Evolutionary conservation across 1,284 basidiomycete genomes (phyloP), one percentile per base, ranked within the genome.

Genomic region (Tilletia indica): DNA sequence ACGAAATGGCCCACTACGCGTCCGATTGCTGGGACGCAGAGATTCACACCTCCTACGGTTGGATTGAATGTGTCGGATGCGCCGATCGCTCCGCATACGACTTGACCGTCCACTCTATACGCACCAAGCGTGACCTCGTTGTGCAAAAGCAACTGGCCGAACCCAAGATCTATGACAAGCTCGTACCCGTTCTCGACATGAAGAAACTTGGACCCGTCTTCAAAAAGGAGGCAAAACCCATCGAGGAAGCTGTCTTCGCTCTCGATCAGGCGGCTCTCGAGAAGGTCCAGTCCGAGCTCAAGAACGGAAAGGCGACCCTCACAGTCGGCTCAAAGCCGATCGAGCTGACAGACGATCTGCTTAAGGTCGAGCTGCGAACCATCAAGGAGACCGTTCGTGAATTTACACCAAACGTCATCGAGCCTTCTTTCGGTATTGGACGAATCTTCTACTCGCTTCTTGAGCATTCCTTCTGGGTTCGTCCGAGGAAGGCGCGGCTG

Each of bases 61-160:
- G 97, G 97, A 96, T 94, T 74, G 97, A 99, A 86, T 99, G 96
- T 85, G 95, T 98, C 68, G 97, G 96, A n/a, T 99, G 97, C 86
- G 96, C 97, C 64, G 96, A 99, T 86, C 91, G 97, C 70, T 93
- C 93, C 11, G 97, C 97, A 39, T 99, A 97, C 86, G 97, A 99
- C 78, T 82, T 89, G 70, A 88, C 87, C n/a, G 88, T 89, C 36
- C 89, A 89, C 84, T 84, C 86, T 71, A 85, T 85, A 74, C 78
- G 80, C 70, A 86, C 85, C 19, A 86, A 86, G 78, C 87, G 86
- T 72, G 88, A 88, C 80, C 87, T 96, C 34, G 89, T 93, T 36
- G 94, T 95, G 49, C 89, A 94, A 68, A 89, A 95, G 86, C 90
- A 90, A 64, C 87, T 98, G 73, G 91, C 92, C 82, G 90, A 94